Base-by-base conservation (phyloP, 2,329 filamentous ascomycete species). In the Dothideomycetidae sp. region DNA sequence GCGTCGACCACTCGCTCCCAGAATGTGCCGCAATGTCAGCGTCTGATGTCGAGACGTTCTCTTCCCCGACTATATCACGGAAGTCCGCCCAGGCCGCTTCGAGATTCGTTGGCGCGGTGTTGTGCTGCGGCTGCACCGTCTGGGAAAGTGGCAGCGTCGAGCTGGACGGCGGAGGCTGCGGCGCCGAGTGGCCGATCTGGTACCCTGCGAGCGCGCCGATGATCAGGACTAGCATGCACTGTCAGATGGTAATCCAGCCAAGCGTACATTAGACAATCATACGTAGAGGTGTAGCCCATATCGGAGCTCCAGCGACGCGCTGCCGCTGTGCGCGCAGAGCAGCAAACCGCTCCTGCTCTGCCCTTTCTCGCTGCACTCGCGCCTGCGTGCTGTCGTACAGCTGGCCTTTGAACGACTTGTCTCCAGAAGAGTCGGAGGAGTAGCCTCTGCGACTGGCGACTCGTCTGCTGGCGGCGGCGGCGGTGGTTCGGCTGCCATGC, bases 71-170 rank as follows among this genome's bases (percentile, higher is more conserved):
- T 19, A 78, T 71, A 30, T 66, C 61, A 40, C 69, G 65, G 51
- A 78, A 71, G 46, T 78, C 73, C 2, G 65, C 59, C 73, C 73
- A 78, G 16, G 73, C 74, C 7, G 74, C 73, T 52, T 78, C 70
- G 40, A 78, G 60, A 40, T 70, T 76, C 12, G 66, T 62, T 12
- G 61, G 59, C 9, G 70, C 64, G 26, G 67, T 64, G 48, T 78
- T 67, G 47, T 75, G 72, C 44, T 64, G 53, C 5, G 68, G 68
- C 9, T 64, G 54, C 9, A 56, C 55, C 33, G 65, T 53, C 32
- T 60, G 56, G 9, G 56, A 51, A 19, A 78, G 62, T n/a, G 69
- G 59, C 1, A 62, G 61, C 10, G 73, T 78, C n/a, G 74, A 78
- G 2, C 57, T 54, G 2, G 67, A 59, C 12, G 63, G 55, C 21